Evolutionary conservation across 495 filamentous ascomycete genomes (phyloP).

Genomic region (Penicillium egyptiacum): DNA sequence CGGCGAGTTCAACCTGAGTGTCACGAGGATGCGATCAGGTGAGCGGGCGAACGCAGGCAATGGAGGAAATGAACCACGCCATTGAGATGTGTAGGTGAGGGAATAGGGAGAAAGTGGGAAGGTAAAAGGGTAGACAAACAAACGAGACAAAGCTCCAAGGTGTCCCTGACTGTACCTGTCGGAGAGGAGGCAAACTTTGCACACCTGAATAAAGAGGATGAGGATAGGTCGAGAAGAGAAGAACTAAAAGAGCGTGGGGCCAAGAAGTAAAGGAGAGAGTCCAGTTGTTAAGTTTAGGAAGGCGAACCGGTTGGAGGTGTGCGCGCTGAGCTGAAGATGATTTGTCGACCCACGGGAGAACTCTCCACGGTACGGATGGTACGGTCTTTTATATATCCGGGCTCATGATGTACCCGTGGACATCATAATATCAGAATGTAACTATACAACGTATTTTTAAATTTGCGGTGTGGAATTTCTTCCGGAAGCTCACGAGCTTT

Average conservation of each 20-base stretch:
- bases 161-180: conserved; percentile 22
- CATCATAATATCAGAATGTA: too few relatives aligned
- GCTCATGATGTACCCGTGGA: neutral
- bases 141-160: conserved; percentile 20
- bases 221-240: neutral
- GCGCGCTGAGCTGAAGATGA: conserved; percentile 22
- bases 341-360: conserved; percentile 29
- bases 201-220: neutral
- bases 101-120: neutral
- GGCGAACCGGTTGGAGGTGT: conserved; percentile 20
- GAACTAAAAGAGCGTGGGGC: conserved; percentile 8
- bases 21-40: conserved; percentile 25
- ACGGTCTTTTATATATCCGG: conserved; percentile 2
- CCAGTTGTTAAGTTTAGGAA: conserved; percentile 1
- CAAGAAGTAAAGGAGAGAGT: neutral
- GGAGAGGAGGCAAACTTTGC: conserved; percentile 3
- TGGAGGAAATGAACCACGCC: conserved; percentile 12
- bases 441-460: neutral
- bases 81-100: conserved; percentile 9
- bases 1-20: conserved; percentile 18
- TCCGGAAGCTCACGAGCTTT: neutral
- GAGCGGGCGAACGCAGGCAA: conserved; percentile 26
- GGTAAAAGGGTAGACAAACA: neutral
- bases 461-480: conserved; percentile 7
- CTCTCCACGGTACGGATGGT: conserved; percentile 4